Conservation (phyloP, 352 stramenopile species). For the Chrysophaeum taylorii region DNA sequence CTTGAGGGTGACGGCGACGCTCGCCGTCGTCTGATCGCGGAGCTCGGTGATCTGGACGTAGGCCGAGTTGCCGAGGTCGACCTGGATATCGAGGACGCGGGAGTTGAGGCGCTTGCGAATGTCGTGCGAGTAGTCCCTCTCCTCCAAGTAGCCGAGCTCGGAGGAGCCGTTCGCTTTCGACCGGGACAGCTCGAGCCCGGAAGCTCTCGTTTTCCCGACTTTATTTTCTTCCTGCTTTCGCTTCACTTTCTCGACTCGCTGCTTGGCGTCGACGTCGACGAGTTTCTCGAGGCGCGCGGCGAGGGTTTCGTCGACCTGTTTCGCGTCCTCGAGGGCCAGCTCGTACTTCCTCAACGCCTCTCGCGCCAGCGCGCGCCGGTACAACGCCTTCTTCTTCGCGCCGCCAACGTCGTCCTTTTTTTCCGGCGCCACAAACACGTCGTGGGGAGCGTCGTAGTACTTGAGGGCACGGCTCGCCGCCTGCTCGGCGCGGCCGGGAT, state of each 20-base stretch:
- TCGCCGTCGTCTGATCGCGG: background rate
- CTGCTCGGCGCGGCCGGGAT: constrained; percentile 3
- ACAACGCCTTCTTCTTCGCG: background rate
- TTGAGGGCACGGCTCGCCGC: background rate
- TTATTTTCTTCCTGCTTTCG: background rate
- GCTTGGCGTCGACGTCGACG: background rate
- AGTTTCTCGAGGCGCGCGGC: constrained; percentile 2
- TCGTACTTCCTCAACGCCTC: background rate
- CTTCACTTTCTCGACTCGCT: background rate
- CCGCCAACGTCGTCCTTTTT: too few species aligned
- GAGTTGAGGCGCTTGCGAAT: background rate
- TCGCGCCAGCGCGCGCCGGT: background rate
- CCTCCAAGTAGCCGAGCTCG: constrained; percentile 12
- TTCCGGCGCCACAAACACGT: too few species aligned
- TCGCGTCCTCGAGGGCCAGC: too few species aligned
- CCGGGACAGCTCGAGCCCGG: background rate
- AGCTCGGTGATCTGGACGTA: background rate
- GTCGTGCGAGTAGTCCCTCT: background rate
- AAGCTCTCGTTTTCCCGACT: background rate
- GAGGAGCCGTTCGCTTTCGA: background rate
- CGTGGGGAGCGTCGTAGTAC: background rate
- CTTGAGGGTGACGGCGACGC: background rate
- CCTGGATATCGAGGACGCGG: background rate
- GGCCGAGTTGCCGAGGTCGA: background rate
- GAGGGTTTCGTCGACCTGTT: too few species aligned